These are phyloP conservation scores for Rhodotorula sp. DNA, from an alignment of 1,284 basidiomycete genomes.

Conservation along the genomic window DNA sequence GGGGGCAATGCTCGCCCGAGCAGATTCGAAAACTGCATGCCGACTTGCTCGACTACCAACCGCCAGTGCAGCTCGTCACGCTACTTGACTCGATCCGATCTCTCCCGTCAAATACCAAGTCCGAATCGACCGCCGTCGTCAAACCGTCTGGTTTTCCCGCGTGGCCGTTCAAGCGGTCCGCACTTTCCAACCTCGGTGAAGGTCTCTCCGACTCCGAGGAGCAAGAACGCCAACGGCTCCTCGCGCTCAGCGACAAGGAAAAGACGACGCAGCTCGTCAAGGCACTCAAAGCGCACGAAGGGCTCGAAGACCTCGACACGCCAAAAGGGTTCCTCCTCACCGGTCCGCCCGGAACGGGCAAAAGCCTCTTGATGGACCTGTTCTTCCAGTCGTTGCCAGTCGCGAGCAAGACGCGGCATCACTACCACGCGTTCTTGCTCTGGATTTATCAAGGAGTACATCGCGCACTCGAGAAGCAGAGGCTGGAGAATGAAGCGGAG, in stretches of 20 bases:
- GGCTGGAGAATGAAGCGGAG: constrained; percentile 51
- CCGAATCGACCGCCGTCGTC: constrained; percentile 8
- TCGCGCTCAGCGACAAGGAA: constrained; percentile 26
- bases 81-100: constrained; percentile 39
- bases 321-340: constrained; percentile 57
- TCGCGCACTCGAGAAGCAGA: constrained; percentile 42
- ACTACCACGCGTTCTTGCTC: constrained; percentile 67
- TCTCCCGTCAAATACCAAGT: constrained; percentile 5
- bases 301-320: constrained; percentile 59
- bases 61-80: constrained; percentile 50
- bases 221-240: constrained; percentile 20
- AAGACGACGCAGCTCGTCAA: constrained; percentile 53
- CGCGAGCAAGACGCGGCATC: constrained; percentile 61
- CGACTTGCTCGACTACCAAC: constrained; percentile 57
- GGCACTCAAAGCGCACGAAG: constrained; percentile 60
- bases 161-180: constrained; percentile 38
- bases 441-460: constrained; percentile 63
- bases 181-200: constrained; percentile 27
- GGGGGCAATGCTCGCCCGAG: neutral
- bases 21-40: constrained; percentile 57
- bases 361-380: constrained; percentile 63
- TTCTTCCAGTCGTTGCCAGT: constrained; percentile 64
- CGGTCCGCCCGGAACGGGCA: constrained; percentile 55
- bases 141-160: constrained; percentile 16
- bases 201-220: constrained; percentile 31